Evolutionary conservation across 805 yeast species (phyloP), one percentile per base, ranked within the genome.

Genomic region (Saccharomycopsis babjevae): DNA sequence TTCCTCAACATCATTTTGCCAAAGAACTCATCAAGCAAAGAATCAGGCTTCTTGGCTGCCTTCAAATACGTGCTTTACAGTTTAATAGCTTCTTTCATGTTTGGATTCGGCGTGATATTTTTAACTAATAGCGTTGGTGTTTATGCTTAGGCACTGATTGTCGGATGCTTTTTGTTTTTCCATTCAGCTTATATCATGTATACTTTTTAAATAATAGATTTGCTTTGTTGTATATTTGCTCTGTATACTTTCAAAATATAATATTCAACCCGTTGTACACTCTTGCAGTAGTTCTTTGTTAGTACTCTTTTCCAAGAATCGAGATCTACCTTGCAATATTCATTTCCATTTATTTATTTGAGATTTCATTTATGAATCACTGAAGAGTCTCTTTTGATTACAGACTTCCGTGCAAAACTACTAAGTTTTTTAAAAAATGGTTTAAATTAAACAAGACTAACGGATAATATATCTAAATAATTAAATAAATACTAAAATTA

Each of bases 71-170:
- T 57, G 7, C 30, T 63, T 5, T 63, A 43, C 50, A 58, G 61
- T 46, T 25, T 63, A 22, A 25, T 61, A 15, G 62, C 64, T 5
- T 59, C 62, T 52, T 39, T 55, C 4, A 2, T 46, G 43, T 62
- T 62, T 59, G 64, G 64, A n/a, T 30, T 59, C 8, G 64, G 64
- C 4, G 62, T 54, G 57, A 57, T 62, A 32, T 59, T 59, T 50
- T 57, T 62, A 38, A 50, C 64, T 34, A 59, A 58, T 50, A 39
- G 58, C 28, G 64, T 62, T 22, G 64, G 64, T 13, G 64, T 62
- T 22, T 62, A 62, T 52, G 64, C 57, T 16, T 62, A 34, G 57
- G 20, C 25, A 5, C 13, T 25, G 28, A 22, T 10, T 46, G 32
- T 4, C n/a, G 30, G 16, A 34, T 34, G 15, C 38, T 34, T 8